These are phyloP conservation scores for Cystobasidium tubakii DNA, from an alignment of 768 basidiomycete genomes.

Conservation along the genomic window DNA sequence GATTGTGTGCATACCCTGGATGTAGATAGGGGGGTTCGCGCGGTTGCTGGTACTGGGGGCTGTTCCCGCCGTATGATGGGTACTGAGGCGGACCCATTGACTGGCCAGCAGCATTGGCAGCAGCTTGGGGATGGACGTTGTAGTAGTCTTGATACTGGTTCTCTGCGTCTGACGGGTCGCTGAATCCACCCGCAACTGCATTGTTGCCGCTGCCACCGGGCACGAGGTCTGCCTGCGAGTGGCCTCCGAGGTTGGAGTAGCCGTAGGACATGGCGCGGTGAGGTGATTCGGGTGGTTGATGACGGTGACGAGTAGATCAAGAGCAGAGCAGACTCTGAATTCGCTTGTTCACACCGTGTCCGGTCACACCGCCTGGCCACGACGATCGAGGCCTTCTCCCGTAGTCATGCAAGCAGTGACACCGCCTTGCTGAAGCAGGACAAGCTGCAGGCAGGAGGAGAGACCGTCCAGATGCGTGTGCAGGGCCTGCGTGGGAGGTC, in stretches of 20 bases:
- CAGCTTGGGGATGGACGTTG: neutral
- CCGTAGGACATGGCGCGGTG: slow-evolving; percentile 4
- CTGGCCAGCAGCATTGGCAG: neutral
- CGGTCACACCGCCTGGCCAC: no score
- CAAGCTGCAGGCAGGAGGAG: no score
- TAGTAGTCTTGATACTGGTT: neutral
- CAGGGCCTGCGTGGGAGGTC: no score
- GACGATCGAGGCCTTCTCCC: no score
- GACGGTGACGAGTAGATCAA: neutral
- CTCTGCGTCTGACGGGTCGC: neutral
- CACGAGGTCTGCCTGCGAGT: neutral
- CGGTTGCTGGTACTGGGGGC: neutral
- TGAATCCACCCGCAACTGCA: neutral
- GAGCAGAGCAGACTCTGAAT: neutral
- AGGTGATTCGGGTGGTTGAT: neutral
- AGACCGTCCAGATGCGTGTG: no score
- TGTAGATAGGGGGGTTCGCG: slow-evolving; percentile 14
- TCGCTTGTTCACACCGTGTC: no score
- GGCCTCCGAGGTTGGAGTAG: slow-evolving; percentile 4
- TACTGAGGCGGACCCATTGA: neutral
- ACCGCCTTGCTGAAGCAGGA: no score
- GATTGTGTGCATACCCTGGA: slow-evolving; percentile 15
- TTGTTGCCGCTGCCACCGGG: neutral
- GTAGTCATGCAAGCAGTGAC: no score
- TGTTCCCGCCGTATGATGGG: neutral